Evolutionary conservation across 495 filamentous ascomycete species (phyloP), one percentile per base, ranked within the genome.

Genomic region (Pseudevernia furfuracea): DNA sequence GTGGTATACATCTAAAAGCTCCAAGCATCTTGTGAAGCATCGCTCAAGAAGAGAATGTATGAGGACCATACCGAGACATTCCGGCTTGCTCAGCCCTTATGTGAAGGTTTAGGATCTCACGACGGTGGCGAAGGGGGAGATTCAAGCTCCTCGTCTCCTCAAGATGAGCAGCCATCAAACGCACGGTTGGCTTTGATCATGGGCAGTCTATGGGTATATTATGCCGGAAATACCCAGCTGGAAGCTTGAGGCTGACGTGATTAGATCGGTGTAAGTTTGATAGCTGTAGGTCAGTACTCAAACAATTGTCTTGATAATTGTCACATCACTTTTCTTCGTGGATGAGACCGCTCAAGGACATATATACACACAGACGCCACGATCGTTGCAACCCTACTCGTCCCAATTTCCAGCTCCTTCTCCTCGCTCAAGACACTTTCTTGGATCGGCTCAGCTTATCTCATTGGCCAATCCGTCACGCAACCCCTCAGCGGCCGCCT

Each of bases 341-440:
- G 25, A 28, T 1, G 10, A 28, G 3, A 52, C 7, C 9, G 23
- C 46, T 52, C 23, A 34, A 23, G 39, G 3, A 53, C 28, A 11
- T 3, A 21, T 9, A 64, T 81, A 28, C 15, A 28, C 15, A 10
- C 37, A 62, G 91, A 96, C 73, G 80, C 81, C 4, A 92, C 89
- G 21, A 87, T 96, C 66, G 87, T 96, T 59, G 90, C 90, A 4
- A 96, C 92, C 0, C 80, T 96, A 1, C 84, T 87, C 4, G 89
- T 84, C 2, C 89, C 91, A 21, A 96, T 96, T 63, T 88, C 89
- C 17, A 88, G 84, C 65, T 87, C 87, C 34, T 96, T 96, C 74
- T 85, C 84, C 25, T 77, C 92, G 30, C 77, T 96, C 57, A 91
- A 90, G 10, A 95, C 91, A 89, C 84, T 96, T 8, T 91, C 91